Evolutionary conservation across 1,284 basidiomycete genomes (phyloP).

Genomic region (Gymnopus androsaceus): DNA sequence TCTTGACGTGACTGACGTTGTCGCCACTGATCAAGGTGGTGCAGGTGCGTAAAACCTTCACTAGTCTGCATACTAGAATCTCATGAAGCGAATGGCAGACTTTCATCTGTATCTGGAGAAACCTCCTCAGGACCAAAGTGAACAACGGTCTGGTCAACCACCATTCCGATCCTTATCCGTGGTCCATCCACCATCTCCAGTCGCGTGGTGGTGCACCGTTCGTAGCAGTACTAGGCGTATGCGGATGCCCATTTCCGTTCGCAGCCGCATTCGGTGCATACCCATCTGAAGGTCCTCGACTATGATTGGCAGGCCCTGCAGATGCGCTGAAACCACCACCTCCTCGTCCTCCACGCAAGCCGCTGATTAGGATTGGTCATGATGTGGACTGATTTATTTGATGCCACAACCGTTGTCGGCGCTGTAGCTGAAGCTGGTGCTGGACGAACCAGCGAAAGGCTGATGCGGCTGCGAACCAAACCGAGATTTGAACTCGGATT

Average conservation of each 20-base stretch:
- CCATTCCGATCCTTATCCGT: conserved; percentile 77
- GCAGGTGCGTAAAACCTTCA: conserved; percentile 55
- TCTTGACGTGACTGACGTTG: conserved; percentile 82
- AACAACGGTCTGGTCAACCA: conserved; percentile 82
- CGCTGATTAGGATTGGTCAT: conserved; percentile 73
- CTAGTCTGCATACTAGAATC: conserved; percentile 2
- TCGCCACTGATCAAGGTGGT: conserved; percentile 82
- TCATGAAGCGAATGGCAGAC: conserved; percentile 46
- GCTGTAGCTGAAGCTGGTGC: conserved; percentile 37
- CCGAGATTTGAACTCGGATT: conserved; percentile 61
- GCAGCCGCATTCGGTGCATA: not conserved
- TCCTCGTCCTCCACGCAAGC: conserved; percentile 21
- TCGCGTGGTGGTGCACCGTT: too few relatives aligned
- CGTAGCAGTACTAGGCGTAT: too few relatives aligned
- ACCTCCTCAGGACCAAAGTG: conserved; percentile 77
- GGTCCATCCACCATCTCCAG: conserved; percentile 67
- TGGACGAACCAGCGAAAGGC: conserved; percentile 61
- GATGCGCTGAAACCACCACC: not conserved
- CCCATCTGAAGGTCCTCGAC: not conserved
- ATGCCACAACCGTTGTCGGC: conserved; percentile 19
- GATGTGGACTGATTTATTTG: conserved; percentile 49
- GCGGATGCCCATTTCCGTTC: not conserved
- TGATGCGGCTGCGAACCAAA: conserved; percentile 70
- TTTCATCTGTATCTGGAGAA: conserved; percentile 84
- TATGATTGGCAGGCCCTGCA: not conserved